phyloP scores from a whole-genome alignment of 106 monocot genomes.

The Acanthochlamys bracteata region DNA sequence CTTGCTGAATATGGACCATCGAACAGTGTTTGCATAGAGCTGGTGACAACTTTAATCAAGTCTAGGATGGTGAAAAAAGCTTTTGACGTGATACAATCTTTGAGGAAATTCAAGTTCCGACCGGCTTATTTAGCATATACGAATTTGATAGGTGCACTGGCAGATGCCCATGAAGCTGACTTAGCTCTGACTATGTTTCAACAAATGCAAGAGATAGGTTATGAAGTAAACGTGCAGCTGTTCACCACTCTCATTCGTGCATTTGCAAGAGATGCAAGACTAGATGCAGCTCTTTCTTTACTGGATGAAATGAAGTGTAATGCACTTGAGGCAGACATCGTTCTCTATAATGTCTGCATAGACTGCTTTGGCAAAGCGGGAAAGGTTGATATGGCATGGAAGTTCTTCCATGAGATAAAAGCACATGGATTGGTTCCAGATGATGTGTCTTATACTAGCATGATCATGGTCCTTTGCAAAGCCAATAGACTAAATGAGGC shows the following conservation, averaged over 20 bases:
- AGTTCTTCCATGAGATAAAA: slow-evolving; percentile 95
- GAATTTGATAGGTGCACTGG: slow-evolving; percentile 70
- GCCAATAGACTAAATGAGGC: slow-evolving; percentile 67
- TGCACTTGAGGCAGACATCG: slow-evolving; percentile 67
- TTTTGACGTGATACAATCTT: slow-evolving; percentile 32
- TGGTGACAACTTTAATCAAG: slow-evolving; percentile 43
- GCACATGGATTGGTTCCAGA: slow-evolving; percentile 76
- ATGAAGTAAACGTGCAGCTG: slow-evolving; percentile 71
- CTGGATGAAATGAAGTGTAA: slow-evolving; percentile 87
- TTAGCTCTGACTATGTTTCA: slow-evolving; percentile 67
- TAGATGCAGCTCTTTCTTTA: slow-evolving; percentile 67
- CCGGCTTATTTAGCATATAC: slow-evolving; percentile 95
- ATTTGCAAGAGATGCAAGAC: slow-evolving; percentile 60
- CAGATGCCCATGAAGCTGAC: slow-evolving; percentile 63
- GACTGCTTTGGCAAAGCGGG: slow-evolving; percentile 94
- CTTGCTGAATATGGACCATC: slow-evolving; percentile 56
- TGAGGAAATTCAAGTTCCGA: slow-evolving; percentile 74
- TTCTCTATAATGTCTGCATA: slow-evolving; percentile 92
- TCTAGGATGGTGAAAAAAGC: slow-evolving; percentile 48
- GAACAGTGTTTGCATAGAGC: slow-evolving; percentile 44
- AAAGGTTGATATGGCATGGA: slow-evolving; percentile 98
- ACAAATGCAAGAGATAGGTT: slow-evolving; percentile 96
- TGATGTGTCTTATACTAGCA: slow-evolving; percentile 91
- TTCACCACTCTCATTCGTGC: slow-evolving; percentile 88
- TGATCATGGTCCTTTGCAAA: slow-evolving; percentile 87